Conservation (phyloP, 768 basidiomycete species). For the Leccinum barrowsii region DNA sequence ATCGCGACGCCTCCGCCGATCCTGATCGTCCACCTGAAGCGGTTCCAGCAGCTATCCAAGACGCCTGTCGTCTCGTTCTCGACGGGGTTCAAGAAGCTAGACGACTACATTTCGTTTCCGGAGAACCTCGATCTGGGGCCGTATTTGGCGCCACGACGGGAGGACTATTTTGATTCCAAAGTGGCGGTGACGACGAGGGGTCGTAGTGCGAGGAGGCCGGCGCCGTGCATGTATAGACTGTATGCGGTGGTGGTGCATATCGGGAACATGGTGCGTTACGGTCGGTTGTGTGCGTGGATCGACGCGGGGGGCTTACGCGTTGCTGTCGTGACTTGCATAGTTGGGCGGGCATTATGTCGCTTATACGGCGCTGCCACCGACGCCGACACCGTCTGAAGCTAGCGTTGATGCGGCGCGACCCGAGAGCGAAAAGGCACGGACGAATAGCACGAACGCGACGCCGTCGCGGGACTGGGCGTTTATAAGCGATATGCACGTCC, state of each 20-base stretch:
- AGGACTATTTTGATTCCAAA: slow-evolving; percentile 58
- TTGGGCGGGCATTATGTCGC: slow-evolving; percentile 89
- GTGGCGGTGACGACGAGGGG: slow-evolving; percentile 18
- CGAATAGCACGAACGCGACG: background rate
- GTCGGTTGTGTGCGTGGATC: background rate
- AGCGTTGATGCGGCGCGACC: background rate
- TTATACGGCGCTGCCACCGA: slow-evolving; percentile 67
- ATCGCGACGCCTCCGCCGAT: slow-evolving; percentile 83
- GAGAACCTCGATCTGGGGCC: slow-evolving; percentile 81
- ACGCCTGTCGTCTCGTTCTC: slow-evolving; percentile 59
- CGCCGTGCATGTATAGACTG: slow-evolving; percentile 60
- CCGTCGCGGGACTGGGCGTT: slow-evolving; percentile 75
- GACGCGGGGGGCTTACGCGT: background rate
- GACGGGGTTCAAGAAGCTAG: slow-evolving; percentile 81
- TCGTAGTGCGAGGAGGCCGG: slow-evolving; percentile 20
- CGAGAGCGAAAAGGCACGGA: slow-evolving; percentile 9
- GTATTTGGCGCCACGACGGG: slow-evolving; percentile 79
- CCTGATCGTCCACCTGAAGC: slow-evolving; percentile 88
- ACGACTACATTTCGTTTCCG: slow-evolving; percentile 90
- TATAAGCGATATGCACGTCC: slow-evolving; percentile 87
- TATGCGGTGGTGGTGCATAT: slow-evolving; percentile 86
- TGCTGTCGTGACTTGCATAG: slow-evolving; percentile 33
- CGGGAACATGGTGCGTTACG: slow-evolving; percentile 70
- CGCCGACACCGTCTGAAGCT: slow-evolving; percentile 17
- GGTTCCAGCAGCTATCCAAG: slow-evolving; percentile 84